phyloP scores from a whole-genome alignment of 164 flowering plant species.

The Cinnamomum micranthum region DNA sequence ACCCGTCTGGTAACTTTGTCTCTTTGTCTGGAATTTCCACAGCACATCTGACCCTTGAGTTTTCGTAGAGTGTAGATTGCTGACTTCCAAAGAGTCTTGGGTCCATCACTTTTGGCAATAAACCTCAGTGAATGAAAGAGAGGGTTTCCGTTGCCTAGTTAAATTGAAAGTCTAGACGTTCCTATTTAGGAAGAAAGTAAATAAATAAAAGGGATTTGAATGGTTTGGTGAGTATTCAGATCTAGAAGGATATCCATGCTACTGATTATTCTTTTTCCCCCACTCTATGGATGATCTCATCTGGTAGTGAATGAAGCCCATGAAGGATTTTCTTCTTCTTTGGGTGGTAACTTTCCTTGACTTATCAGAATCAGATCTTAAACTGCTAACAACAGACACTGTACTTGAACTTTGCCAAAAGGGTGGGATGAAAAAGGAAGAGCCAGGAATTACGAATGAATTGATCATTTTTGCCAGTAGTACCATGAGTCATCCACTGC shows the following conservation, averaged over 20 bases:
- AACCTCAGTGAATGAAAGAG: not conserved
- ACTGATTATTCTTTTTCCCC: not conserved
- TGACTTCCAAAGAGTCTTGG: not conserved
- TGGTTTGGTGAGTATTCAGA: not conserved
- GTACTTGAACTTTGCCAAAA: not conserved
- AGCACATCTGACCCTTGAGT: conserved; percentile 28
- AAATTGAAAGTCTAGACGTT: not conserved
- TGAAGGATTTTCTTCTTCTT: not conserved
- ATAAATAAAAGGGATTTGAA: not conserved
- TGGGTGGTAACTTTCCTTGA: not conserved
- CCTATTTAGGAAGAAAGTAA: too few species aligned
- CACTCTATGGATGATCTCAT: not conserved
- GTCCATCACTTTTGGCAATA: not conserved
- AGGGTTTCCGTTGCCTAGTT: not conserved
- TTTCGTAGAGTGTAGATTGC: not conserved
- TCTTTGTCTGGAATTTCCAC: conserved; percentile 44
- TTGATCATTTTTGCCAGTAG: too few species aligned
- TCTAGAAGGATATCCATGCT: not conserved
- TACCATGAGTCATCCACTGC: too few species aligned
- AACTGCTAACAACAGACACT: too few species aligned
- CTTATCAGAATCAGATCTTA: not conserved
- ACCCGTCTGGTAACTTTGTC: conserved; percentile 33
- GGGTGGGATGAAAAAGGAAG: not conserved
- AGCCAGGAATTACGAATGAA: not conserved
- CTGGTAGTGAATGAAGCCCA: not conserved